A percentile compares a stretch with the other conserved stretches of the same genome.
Conservation (phyloP, 257 asterid genomes). For the Capsicum chinense region DNA sequence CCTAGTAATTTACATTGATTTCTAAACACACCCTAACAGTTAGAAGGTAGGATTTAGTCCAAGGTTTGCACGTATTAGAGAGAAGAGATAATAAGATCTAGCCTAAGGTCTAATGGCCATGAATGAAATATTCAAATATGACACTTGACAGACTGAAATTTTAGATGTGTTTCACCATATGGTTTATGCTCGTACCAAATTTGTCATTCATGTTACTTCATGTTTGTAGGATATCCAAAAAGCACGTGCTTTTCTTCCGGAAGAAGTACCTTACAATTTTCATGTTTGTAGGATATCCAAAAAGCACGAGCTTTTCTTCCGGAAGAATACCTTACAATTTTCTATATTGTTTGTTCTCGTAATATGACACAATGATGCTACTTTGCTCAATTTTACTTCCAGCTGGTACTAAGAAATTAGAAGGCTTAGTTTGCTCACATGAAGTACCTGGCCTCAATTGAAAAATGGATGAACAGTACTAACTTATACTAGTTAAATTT, state of each 20-base stretch:
- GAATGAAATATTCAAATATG: neutral
- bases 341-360: slow-evolving; percentile 14
- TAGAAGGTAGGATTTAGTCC: neutral
- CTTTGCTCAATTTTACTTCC: slow-evolving; percentile 14
- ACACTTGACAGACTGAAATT: neutral
- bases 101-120: neutral
- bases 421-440: neutral
- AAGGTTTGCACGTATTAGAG: neutral
- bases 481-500: neutral
- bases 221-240: neutral
- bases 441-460: neutral
- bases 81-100: neutral
- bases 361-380: neutral
- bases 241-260: neutral
- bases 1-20: slow-evolving; percentile 9
- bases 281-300: neutral
- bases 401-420: slow-evolving; percentile 3
- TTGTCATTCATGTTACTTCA: neutral
- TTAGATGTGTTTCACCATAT: neutral
- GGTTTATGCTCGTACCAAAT: slow-evolving; percentile 17
- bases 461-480: slow-evolving; percentile 3
- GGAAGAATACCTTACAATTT: neutral
- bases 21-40: neutral
- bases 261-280: slow-evolving; percentile 2
- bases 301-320: neutral